A percentile compares a stretch with the other conserved stretches of the same genome.
Conservation (phyloP, 192 early-diverging fungal genomes). For the Coemansia sp. region DNA sequence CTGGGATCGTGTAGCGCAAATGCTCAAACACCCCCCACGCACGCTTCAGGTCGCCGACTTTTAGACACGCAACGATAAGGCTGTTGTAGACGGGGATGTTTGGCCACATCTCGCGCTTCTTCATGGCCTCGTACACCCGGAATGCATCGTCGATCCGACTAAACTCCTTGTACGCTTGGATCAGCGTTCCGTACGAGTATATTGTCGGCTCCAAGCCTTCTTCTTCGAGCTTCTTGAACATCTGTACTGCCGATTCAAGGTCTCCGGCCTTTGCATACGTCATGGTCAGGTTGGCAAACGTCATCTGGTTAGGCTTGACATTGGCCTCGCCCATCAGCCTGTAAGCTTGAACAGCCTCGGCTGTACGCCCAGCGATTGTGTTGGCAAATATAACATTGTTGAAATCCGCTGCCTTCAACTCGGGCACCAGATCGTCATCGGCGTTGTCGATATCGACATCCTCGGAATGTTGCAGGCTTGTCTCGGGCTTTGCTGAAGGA, state of each 20-base stretch:
- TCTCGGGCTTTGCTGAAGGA: neutral
- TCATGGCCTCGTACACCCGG: slow-evolving; percentile 76
- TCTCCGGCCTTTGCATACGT: slow-evolving; percentile 72
- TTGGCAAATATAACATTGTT: slow-evolving; percentile 65
- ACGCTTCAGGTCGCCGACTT: slow-evolving; percentile 63
- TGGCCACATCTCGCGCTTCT: slow-evolving; percentile 57
- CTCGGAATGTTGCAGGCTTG: neutral
- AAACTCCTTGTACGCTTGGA: slow-evolving; percentile 65
- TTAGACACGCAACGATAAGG: slow-evolving; percentile 81
- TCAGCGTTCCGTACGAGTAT: slow-evolving; percentile 68
- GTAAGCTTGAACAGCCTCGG: slow-evolving; percentile 64
- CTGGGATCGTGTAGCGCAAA: slow-evolving; percentile 72
- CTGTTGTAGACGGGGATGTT: slow-evolving; percentile 71
- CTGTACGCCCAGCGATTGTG: slow-evolving; percentile 59
- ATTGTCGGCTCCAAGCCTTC: slow-evolving; percentile 60
- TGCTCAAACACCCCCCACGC: slow-evolving; percentile 93
- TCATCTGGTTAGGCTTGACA: slow-evolving; percentile 64
- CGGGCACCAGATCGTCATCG: neutral
- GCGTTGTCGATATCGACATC: neutral
- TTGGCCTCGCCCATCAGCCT: slow-evolving; percentile 62
- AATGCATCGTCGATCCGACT: slow-evolving; percentile 70
- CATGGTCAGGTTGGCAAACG: slow-evolving; percentile 77
- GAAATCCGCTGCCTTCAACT: slow-evolving; percentile 42
- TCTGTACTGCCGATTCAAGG: slow-evolving; percentile 57
- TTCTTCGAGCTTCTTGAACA: slow-evolving; percentile 65